These are phyloP conservation scores for Microsporum audouinii DNA, from an alignment of 2,329 filamentous ascomycete genomes.

Conservation along the genomic window DNA sequence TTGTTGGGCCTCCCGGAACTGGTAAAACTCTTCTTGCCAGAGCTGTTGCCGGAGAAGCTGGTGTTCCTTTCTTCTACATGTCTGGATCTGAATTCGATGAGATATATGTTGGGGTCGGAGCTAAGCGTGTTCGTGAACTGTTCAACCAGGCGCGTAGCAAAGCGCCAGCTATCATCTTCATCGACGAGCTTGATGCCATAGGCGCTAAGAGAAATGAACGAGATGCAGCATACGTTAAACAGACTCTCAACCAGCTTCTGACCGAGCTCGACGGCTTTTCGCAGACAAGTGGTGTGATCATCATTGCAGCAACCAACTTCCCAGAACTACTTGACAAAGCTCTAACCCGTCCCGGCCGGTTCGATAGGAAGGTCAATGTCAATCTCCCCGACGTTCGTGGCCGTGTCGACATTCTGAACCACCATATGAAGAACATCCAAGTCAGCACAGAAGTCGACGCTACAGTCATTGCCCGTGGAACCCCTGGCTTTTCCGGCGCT, in stretches of 20 bases:
- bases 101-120: conserved; percentile 92
- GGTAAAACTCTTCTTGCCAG: conserved; percentile 93
- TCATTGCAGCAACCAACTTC: conserved; percentile 93
- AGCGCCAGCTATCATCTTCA: conserved; percentile 87
- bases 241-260: conserved; percentile 92
- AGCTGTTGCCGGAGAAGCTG: conserved; percentile 91
- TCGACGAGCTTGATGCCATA: conserved; percentile 88
- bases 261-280: conserved; percentile 97
- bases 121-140: conserved; percentile 91
- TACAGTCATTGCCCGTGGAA: conserved; percentile 71
- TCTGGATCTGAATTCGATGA: conserved; percentile 98
- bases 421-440: conserved; percentile 88
- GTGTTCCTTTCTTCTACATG: conserved; percentile 99
- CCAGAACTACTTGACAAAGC: conserved; percentile 91
- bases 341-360: conserved; percentile 82
- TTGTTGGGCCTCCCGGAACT: conserved; percentile 91
- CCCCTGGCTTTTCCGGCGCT: conserved; percentile 84
- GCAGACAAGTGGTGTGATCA: conserved; percentile 86
- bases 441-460: conserved; percentile 69
- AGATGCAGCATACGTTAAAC: conserved; percentile 90
- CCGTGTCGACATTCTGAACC: conserved; percentile 80
- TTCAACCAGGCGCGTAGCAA: conserved; percentile 73
- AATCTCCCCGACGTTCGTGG: conserved; percentile 85
- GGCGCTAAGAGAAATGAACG: conserved; percentile 86
- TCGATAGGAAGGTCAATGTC: conserved; percentile 85